Base-by-base conservation (phyloP, 140 eudicot genomes). In the Cichorium intybus region DNA sequence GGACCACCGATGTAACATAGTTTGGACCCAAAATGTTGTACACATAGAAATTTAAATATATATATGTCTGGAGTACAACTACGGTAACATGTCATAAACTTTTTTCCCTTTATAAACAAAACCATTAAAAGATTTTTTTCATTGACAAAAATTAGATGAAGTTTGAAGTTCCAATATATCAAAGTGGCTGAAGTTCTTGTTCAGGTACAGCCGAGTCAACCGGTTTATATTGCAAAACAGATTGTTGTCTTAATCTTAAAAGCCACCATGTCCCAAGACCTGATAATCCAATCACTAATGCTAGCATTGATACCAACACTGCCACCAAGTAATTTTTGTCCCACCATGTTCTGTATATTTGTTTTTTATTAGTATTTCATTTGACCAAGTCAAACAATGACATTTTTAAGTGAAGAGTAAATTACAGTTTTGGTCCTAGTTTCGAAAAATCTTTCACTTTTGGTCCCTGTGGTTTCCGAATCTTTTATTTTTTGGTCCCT, bases 181-280 rank as follows among this genome's bases (percentile, higher is more conserved):
- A 84, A 29, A 89, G 76, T 0, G 97, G 99, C 70, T 94, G 99
- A 52, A 94, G 94, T 70, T 94, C 99, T 82, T 89, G 97, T 66
- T 94, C 99, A n/a, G 88, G 79, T 11, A 72, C 84, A 71, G 48
- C 62, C 10, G 86, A 51, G 35, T 89, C 90, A 16, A 94, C 97
- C 16, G 97, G 97, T 73, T 89, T 82, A 83, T 94, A 94, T 18
- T 84, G 76, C 56, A 65, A 5, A 26, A 35, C 46, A 14, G 82
- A 68, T 73, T 80, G 84, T 15, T 86, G 84, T 73, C 83, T 73
- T 33, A 73, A 78, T 75, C 79, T 78, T 84, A 87, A 86, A 24
- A 86, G 61, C 81, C 86, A 69, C 99, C 94, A 89, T 70, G 81
- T 68, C 23, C 88, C 95, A n/a, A 63, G 69, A 56, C 69, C 86